Evolutionary conservation across 2,329 filamentous ascomycete species (phyloP), one percentile per base, ranked within the genome.

Genomic region (Claviceps pazoutovae): DNA sequence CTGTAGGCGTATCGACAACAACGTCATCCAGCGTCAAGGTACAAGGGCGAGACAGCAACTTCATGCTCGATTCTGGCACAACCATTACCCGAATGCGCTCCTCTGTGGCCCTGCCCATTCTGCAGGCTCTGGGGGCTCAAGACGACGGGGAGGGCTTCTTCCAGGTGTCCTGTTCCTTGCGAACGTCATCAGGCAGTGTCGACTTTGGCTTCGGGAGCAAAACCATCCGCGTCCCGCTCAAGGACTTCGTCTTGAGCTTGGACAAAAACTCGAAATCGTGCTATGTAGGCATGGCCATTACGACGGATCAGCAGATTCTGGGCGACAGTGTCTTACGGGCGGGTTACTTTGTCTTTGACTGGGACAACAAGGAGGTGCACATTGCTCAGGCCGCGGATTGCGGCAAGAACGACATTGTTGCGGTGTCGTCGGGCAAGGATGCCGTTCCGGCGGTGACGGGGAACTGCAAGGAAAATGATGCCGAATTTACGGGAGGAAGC

Each of bases 51-150:
- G 69, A 73, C 23, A 58, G 66, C 9, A 68, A 67, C 47, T 69
- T 74, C 21, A 67, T 75, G 60, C 66, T 79, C 49, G 76, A 80
- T 63, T 74, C 72, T 2, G 76, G 76, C 49, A 73, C 74, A 1
- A 77, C 75, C 0, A 60, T 78, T 13, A 70, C 65, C 3, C 67
- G 71, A 19, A 67, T 79, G 39, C 74, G 74, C 17, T 56, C 64
- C 9, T 43, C 61, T 1, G 61, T 75, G 7, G 72, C 73, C n/a
- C 53, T 57, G 5, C 67, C 67, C 2, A 66, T 79, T 3, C 68
- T 73, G 1, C 56, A 64, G 3, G 63, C 64, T n/a, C 70, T 79
- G 36, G 64, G 66, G 9, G 73, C 70, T 0, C 38, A 59, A 34
- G 61, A 67, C 17, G 68, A 71, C 49, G 63, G 64, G 7, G 58